Conservation (phyloP, 2,329 filamentous ascomycete species). For the Fusarium duplospermum region DNA sequence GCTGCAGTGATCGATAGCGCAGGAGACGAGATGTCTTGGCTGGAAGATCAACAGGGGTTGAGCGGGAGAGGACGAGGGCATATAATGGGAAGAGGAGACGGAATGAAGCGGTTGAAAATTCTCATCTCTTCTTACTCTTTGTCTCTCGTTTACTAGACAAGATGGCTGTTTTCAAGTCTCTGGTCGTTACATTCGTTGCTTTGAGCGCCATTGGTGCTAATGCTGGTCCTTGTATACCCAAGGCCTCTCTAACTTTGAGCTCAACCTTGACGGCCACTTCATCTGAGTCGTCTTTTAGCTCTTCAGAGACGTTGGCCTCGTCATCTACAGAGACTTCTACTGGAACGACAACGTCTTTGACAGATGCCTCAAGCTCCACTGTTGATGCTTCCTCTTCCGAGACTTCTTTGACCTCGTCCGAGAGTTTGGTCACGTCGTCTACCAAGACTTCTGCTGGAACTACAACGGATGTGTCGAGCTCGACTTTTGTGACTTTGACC, state of each 20-base stretch:
- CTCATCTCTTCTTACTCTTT: neutral
- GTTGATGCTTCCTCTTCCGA: neutral
- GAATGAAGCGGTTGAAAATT: neutral
- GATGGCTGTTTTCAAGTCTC: neutral
- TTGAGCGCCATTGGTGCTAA: neutral
- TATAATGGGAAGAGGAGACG: neutral
- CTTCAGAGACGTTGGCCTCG: neutral
- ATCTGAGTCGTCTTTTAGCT: neutral
- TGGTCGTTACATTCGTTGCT: neutral
- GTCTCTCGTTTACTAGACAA: neutral
- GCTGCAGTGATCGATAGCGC: neutral
- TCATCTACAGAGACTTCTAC: neutral
- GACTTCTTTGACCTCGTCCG: neutral
- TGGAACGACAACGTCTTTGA: neutral
- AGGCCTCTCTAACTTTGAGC: neutral
- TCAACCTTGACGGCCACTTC: neutral
- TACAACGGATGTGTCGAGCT: neutral
- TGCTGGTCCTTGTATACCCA: neutral
- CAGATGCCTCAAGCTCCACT: neutral
- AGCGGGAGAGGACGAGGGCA: neutral
- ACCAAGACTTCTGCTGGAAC: neutral
- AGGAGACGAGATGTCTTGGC: neutral
- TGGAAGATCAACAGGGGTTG: slow-evolving; percentile 5
- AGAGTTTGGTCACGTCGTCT: neutral
- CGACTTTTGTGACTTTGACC: neutral